Conservation (phyloP, 306 rosid genomes). For the Dryas octopetala region DNA sequence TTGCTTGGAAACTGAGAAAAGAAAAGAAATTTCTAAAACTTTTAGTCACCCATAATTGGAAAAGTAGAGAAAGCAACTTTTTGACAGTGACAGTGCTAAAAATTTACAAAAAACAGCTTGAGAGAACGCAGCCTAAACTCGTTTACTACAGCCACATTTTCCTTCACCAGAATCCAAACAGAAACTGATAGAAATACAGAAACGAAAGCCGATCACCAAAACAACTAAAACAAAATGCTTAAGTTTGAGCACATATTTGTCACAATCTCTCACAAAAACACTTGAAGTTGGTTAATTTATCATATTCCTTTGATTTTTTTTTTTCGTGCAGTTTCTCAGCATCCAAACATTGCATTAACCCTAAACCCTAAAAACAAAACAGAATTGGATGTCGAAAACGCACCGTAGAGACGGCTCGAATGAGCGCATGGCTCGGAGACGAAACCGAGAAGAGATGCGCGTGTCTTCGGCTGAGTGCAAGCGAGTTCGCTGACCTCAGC, state of each 20-base stretch:
- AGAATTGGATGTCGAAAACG: neutral
- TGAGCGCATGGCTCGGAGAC: constrained; percentile 40
- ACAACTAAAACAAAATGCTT: neutral
- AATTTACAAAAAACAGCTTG: neutral
- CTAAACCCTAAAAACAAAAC: neutral
- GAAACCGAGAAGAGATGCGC: constrained; percentile 36
- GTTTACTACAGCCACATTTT: neutral
- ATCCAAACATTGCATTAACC: constrained; percentile 15
- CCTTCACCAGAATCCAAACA: neutral
- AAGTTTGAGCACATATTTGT: neutral
- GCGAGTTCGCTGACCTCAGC: constrained; percentile 54
- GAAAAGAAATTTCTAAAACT: neutral
- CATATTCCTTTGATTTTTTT: neutral
- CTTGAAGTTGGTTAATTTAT: neutral
- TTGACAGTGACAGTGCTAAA: neutral
- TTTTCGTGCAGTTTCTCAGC: neutral
- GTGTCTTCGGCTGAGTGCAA: constrained; percentile 36
- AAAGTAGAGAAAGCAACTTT: neutral
- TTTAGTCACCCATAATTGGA: neutral
- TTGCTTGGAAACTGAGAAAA: neutral
- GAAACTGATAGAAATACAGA: neutral
- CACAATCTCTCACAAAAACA: neutral
- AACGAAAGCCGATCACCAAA: neutral
- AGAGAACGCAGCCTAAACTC: neutral
- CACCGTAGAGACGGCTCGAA: constrained; percentile 81